A percentile compares a stretch with the other conserved stretches of the same genome.
Conservation (phyloP, 2,329 filamentous ascomycete species). For the Sclerotinia trifoliorum region DNA sequence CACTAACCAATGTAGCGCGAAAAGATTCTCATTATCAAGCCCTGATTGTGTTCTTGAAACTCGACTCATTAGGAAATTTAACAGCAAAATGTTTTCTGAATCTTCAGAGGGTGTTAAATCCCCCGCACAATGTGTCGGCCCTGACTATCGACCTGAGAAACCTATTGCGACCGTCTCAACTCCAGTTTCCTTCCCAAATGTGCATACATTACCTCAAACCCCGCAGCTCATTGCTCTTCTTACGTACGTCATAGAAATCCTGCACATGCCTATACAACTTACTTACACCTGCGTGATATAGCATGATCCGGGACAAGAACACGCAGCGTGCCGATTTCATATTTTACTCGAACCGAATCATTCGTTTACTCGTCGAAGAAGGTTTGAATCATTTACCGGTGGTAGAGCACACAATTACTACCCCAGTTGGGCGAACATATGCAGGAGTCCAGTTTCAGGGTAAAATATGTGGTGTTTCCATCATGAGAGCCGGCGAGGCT, state of each 20-base stretch:
- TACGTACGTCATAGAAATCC: conserved; percentile 64
- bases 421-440: conserved; percentile 85
- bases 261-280: neutral
- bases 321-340: conserved; percentile 96
- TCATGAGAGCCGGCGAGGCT: conserved; percentile 96
- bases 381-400: conserved; percentile 95
- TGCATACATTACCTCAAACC: conserved; percentile 86
- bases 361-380: conserved; percentile 93
- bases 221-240: conserved; percentile 95
- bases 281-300: conserved; percentile 43
- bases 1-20: conserved; percentile 2
- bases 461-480: conserved; percentile 97
- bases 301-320: conserved; percentile 90
- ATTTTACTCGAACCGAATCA: conserved; percentile 98
- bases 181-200: conserved; percentile 76
- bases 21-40: conserved; percentile 12
- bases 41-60: conserved; percentile 3
- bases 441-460: conserved; percentile 92
- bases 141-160: conserved; percentile 75
- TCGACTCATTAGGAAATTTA: neutral
- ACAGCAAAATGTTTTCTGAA: conserved; percentile 11
- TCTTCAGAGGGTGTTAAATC: conserved; percentile 18
- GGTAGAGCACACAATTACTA: conserved; percentile 83
- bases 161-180: conserved; percentile 87
- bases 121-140: conserved; percentile 65